Conservation (phyloP, 2,329 filamentous ascomycete species). For the Aphanocladium album region DNA sequence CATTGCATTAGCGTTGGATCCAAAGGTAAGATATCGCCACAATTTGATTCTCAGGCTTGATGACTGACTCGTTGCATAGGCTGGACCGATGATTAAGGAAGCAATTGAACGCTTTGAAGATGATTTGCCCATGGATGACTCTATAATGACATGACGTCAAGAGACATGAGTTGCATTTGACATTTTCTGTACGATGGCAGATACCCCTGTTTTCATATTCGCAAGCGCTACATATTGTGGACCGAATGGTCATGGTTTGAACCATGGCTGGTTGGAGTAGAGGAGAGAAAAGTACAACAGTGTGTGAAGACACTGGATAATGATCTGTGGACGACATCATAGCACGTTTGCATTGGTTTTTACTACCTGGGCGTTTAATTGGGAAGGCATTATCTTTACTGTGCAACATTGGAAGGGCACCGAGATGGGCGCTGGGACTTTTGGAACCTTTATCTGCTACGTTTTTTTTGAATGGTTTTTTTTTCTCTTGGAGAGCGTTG, state of each 20-base stretch:
- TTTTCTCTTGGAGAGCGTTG: background rate
- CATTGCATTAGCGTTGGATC: slow-evolving; percentile 89
- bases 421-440: background rate
- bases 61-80: slow-evolving; percentile 44
- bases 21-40: slow-evolving; percentile 62
- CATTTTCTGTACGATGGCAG: background rate
- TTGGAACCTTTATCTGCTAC: slow-evolving; percentile 7
- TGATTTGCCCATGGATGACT: slow-evolving; percentile 65
- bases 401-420: background rate
- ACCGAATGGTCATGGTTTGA: background rate
- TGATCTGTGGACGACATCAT: slow-evolving; percentile 12
- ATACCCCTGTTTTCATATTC: background rate
- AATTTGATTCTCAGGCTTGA: background rate
- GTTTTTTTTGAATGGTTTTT: background rate
- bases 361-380: slow-evolving; percentile 2
- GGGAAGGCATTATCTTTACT: slow-evolving; percentile 4
- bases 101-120: slow-evolving; percentile 90
- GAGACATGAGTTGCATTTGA: slow-evolving; percentile 17
- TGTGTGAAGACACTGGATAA: slow-evolving; percentile 1
- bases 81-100: slow-evolving; percentile 90
- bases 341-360: slow-evolving; percentile 11
- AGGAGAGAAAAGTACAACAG: background rate
- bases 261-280: background rate
- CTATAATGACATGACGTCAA: slow-evolving; percentile 51
- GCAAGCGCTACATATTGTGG: background rate